Percentiles rank a stretch among this genome's conserved stretches.
Conservation (phyloP, 257 asterid genomes). For the Cynanchum wilfordii region DNA sequence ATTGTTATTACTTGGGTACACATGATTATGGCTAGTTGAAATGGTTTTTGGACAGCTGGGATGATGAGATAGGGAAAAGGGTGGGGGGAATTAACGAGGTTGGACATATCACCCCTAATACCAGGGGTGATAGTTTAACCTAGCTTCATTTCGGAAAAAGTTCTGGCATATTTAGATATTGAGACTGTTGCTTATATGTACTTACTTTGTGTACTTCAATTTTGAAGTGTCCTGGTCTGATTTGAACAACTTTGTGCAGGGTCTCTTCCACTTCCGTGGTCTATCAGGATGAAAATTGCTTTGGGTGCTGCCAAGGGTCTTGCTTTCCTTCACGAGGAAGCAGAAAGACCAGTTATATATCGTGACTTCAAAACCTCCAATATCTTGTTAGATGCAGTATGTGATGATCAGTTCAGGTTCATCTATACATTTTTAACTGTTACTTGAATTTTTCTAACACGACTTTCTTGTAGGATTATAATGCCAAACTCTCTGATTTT, state of each 20-base stretch:
- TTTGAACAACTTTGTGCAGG: conserved; percentile 40
- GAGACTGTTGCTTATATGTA: neutral
- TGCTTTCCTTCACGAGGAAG: conserved; percentile 95
- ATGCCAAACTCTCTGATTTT: conserved; percentile 94
- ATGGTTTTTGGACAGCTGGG: too few species aligned
- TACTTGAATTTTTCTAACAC: conserved; percentile 14
- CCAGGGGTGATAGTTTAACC: neutral
- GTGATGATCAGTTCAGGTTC: conserved; percentile 22
- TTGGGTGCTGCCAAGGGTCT: conserved; percentile 97
- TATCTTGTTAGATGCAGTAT: conserved; percentile 87
- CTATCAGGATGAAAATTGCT: conserved; percentile 94
- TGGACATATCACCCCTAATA: neutral
- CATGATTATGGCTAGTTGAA: neutral
- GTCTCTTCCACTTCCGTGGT: conserved; percentile 95
- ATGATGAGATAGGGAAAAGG: too few species aligned
- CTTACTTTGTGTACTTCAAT: neutral
- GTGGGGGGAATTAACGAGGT: neutral
- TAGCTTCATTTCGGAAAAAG: neutral
- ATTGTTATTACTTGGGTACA: neutral
- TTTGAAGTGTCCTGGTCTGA: conserved; percentile 10
- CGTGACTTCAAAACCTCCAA: conserved; percentile 99
- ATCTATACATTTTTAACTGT: neutral
- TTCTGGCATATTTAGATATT: neutral
- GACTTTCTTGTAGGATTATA: conserved; percentile 59
- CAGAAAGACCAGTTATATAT: conserved; percentile 87